A percentile compares a stretch with the other conserved stretches of the same genome.
Conservation (phyloP, 768 basidiomycete genomes). For the Cyathus striatus region DNA sequence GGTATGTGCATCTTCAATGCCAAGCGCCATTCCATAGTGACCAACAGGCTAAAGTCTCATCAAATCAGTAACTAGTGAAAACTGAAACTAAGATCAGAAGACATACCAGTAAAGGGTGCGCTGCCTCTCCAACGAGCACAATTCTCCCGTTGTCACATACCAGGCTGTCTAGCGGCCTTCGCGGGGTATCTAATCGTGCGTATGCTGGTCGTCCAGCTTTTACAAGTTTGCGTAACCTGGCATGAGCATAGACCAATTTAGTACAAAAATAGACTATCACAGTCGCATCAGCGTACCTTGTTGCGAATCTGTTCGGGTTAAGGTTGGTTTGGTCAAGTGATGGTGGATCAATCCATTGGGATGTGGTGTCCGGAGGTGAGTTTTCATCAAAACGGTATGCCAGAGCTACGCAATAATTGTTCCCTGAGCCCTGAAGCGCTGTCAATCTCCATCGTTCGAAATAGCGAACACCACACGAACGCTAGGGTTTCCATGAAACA, state of each 20-base stretch:
- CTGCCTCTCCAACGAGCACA: conserved; percentile 57
- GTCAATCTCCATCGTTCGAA: neutral
- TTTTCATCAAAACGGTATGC: conserved; percentile 15
- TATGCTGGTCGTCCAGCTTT: conserved; percentile 19
- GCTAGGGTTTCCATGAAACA: conserved; percentile 12
- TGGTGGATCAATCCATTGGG: conserved; percentile 24
- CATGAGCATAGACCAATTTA: neutral
- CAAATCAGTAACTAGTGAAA: neutral
- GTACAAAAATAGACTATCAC: neutral
- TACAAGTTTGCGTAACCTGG: conserved; percentile 29
- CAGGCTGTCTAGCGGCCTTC: conserved; percentile 36
- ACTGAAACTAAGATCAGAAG: neutral
- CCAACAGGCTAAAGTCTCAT: conserved; percentile 40
- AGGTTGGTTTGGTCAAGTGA: conserved; percentile 27
- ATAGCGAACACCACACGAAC: conserved; percentile 3
- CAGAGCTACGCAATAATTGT: conserved; percentile 20
- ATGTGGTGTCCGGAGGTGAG: conserved; percentile 11
- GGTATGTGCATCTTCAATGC: conserved; percentile 59
- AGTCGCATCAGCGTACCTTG: conserved; percentile 19
- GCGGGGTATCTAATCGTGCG: conserved; percentile 21
- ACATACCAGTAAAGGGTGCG: conserved; percentile 48
- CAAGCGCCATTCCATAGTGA: conserved; percentile 44
- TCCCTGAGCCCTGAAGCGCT: conserved; percentile 15
- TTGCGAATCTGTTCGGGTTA: conserved; percentile 27
- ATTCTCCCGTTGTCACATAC: conserved; percentile 42